These are phyloP conservation scores for Byssothecium circinans DNA, from an alignment of 2,329 filamentous ascomycete genomes.

Conservation along the genomic window DNA sequence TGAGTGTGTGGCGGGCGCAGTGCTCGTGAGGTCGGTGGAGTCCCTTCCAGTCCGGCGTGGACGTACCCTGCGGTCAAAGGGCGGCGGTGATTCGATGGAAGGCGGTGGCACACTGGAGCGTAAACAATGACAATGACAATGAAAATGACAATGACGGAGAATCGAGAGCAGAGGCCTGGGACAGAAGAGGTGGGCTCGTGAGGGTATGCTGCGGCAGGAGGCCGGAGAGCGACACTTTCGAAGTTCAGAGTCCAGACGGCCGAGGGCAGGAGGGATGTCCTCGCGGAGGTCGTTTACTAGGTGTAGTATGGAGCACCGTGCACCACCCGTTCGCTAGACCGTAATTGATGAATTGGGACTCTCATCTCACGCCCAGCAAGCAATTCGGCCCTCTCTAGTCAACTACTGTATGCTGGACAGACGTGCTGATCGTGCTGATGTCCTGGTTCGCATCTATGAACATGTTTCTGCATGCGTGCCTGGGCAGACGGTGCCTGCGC, in stretches of 20 bases:
- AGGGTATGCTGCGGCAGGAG: not conserved
- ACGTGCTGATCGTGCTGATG: not conserved
- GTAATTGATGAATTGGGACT: not conserved
- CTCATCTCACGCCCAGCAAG: not conserved
- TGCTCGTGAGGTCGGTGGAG: not conserved
- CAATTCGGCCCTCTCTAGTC: too few species aligned
- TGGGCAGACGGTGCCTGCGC: not conserved
- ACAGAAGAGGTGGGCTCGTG: too few species aligned
- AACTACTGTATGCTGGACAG: not conserved
- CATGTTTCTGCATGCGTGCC: not conserved
- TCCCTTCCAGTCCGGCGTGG: not conserved
- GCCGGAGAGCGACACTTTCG: not conserved
- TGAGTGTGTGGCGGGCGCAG: not conserved
- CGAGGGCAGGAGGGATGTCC: not conserved
- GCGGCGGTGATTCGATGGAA: not conserved
- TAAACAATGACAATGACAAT: too few species aligned
- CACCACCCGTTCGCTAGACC: not conserved
- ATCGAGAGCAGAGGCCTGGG: too few species aligned
- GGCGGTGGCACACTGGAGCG: not conserved
- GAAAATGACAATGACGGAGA: not conserved
- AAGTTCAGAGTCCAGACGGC: not conserved
- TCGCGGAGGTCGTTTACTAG: not conserved
- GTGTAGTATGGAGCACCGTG: not conserved
- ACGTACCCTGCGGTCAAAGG: not conserved
- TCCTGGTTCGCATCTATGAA: not conserved